A percentile compares a stretch with the other conserved stretches of the same genome.
These are phyloP conservation scores for Ogataea haglerorum DNA, from an alignment of 805 yeast genomes.

Conservation along the genomic window DNA sequence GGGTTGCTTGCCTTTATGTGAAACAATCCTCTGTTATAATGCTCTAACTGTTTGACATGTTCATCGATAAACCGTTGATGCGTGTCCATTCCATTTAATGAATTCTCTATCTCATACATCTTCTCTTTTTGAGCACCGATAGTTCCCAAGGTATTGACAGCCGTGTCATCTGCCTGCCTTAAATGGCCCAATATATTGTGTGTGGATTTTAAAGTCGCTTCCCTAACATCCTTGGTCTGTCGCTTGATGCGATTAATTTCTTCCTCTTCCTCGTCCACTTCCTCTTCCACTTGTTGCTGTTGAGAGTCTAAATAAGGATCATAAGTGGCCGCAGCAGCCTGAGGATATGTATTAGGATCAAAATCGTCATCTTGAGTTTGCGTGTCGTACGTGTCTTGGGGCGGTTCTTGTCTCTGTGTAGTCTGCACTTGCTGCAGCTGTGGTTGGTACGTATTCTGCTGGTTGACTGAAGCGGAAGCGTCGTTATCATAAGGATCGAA, in stretches of 20 bases:
- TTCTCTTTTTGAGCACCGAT: conserved; percentile 92
- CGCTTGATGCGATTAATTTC: conserved; percentile 78
- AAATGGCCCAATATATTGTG: conserved; percentile 76
- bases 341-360: conserved; percentile 31
- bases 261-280: conserved; percentile 87
- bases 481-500: conserved; percentile 27
- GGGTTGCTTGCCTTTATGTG: conserved; percentile 83
- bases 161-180: conserved; percentile 68
- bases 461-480: neutral
- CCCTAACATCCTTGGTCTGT: conserved; percentile 61
- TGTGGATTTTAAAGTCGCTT: conserved; percentile 81
- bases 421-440: conserved; percentile 10
- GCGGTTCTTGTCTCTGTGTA: conserved; percentile 6
- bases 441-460: neutral
- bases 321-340: conserved; percentile 17
- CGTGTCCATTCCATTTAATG: conserved; percentile 70
- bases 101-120: conserved; percentile 74
- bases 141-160: conserved; percentile 82
- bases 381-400: conserved; percentile 1
- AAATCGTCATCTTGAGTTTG: conserved; percentile 16
- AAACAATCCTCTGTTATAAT: conserved; percentile 76
- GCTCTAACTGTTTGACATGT: conserved; percentile 73
- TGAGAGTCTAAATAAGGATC: conserved; percentile 24
- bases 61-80: conserved; percentile 81
- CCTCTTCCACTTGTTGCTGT: conserved; percentile 35